phyloP scores from a whole-genome alignment of 176 grass and related monocot genomes.

The Zizania latifolia region DNA sequence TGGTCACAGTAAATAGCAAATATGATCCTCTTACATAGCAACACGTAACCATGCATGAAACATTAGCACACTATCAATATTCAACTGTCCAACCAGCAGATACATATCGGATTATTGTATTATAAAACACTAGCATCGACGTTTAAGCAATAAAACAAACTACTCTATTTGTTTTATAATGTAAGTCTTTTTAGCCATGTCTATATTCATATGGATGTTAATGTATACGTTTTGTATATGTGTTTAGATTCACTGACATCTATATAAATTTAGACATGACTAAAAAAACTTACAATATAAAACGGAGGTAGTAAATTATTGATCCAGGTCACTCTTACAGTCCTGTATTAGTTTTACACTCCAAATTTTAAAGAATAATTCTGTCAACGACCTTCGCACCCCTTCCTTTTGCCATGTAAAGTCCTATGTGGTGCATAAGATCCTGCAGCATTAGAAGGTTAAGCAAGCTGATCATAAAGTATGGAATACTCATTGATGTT shows the following conservation, averaged over 20 bases:
- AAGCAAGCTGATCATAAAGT: background rate
- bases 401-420: slow-evolving; percentile 78
- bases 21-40: background rate
- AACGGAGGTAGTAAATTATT: too few species aligned
- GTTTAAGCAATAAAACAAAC: background rate
- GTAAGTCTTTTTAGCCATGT: too few species aligned
- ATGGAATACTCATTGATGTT: background rate
- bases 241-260: too few species aligned
- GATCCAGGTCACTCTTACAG: background rate
- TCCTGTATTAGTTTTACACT: background rate
- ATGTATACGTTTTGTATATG: too few species aligned
- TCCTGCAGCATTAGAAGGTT: slow-evolving; percentile 41
- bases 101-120: background rate
- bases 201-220: too few species aligned
- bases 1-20: too few species aligned
- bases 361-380: slow-evolving; percentile 38
- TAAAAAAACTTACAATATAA: too few species aligned
- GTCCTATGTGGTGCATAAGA: slow-evolving; percentile 80
- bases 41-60: background rate
- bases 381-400: slow-evolving; percentile 68
- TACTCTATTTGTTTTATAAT: too few species aligned
- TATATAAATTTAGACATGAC: too few species aligned
- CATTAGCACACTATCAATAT: background rate
- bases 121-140: slow-evolving; percentile 5
- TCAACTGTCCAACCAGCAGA: background rate